A percentile compares a stretch with the other conserved stretches of the same genome.
Evolutionary conservation across 306 rosid species (phyloP).

Genomic region (Carpinus viminea): DNA sequence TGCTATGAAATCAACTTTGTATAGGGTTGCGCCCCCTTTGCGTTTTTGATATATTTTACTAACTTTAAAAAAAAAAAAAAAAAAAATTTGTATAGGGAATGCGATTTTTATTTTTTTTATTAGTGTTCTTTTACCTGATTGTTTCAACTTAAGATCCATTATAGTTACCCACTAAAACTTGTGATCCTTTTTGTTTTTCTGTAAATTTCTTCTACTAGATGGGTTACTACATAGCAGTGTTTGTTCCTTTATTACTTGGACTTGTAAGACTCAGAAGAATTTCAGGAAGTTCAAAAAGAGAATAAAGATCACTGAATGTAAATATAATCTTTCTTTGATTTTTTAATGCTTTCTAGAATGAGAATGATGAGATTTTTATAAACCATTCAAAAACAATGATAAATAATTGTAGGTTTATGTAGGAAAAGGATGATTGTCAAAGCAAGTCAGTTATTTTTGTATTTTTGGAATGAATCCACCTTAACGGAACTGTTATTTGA

Average conservation of each 20-base stretch:
- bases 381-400: too few relatives aligned
- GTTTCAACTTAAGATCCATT: too few relatives aligned
- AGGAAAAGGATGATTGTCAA: too few relatives aligned
- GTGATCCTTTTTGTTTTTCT: neutral
- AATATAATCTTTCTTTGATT: neutral
- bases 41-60: too few relatives aligned
- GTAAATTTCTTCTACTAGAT: neutral
- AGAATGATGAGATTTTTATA: neutral
- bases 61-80: too few relatives aligned
- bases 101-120: neutral
- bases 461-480: too few relatives aligned
- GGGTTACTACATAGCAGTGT: neutral
- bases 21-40: neutral
- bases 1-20: neutral
- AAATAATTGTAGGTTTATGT: too few relatives aligned
- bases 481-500: too few relatives aligned
- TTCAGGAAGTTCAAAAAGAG: neutral
- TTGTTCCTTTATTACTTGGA: neutral
- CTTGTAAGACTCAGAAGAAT: neutral
- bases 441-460: too few relatives aligned
- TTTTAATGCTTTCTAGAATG: neutral
- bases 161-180: neutral
- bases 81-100: neutral
- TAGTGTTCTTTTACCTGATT: neutral
- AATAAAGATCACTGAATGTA: neutral